These are phyloP conservation scores for Pyrenochaeta sp. DNA, from an alignment of 2,329 filamentous ascomycete species.

Conservation along the genomic window DNA sequence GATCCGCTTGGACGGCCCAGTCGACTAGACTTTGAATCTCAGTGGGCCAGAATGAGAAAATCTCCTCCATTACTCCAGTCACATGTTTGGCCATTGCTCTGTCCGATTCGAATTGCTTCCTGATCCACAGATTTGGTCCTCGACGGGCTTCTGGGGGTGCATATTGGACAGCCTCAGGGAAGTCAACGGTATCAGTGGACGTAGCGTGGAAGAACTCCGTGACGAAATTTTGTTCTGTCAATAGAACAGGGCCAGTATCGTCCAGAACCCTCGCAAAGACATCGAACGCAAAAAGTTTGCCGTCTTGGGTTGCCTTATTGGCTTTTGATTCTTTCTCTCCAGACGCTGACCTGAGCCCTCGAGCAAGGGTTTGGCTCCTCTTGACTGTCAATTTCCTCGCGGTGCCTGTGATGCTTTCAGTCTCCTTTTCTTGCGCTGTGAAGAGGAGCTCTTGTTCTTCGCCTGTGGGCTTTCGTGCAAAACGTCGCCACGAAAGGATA, in stretches of 20 bases:
- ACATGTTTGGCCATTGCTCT: conserved; percentile 84
- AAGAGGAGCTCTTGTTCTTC: conserved; percentile 89
- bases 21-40: conserved; percentile 83
- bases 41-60: conserved; percentile 81
- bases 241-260: conserved; percentile 81
- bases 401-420: conserved; percentile 70
- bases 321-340: conserved; percentile 65
- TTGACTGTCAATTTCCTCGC: conserved; percentile 94
- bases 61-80: conserved; percentile 85
- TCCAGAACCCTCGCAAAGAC: conserved; percentile 81
- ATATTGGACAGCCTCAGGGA: conserved; percentile 77
- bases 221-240: conserved; percentile 95
- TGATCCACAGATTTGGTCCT: conserved; percentile 74
- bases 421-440: conserved; percentile 87
- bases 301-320: conserved; percentile 66
- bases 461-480: conserved; percentile 74
- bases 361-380: conserved; percentile 85
- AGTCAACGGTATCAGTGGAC: conserved; percentile 82
- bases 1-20: conserved; percentile 82
- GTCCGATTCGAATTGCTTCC: conserved; percentile 86
- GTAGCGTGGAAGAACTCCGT: conserved; percentile 96
- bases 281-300: conserved; percentile 77
- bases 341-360: conserved; percentile 72
- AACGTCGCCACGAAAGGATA: conserved; percentile 78
- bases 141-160: conserved; percentile 71